Evolutionary conservation across 768 basidiomycete species (phyloP), one percentile per base, ranked within the genome.

Genomic region (Kwoniella mangroviensis): DNA sequence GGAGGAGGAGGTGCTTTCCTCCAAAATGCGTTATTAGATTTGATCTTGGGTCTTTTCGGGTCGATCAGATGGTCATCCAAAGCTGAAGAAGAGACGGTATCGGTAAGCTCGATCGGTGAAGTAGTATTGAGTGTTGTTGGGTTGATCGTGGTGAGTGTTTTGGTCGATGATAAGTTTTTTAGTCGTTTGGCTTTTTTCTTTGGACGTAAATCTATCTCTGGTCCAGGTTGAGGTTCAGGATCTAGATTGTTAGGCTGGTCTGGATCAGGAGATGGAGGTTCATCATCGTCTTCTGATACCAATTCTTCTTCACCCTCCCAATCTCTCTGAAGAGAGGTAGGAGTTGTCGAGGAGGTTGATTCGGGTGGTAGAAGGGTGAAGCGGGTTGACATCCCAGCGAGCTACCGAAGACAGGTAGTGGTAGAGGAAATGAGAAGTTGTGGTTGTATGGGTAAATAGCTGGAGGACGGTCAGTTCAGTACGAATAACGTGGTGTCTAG

Each of bases 1-100:
- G 54, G 21, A 17, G 63, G 63, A 13, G 63, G 63, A 15, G 51
- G 63, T 6, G n/a, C 10, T 13, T 55, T 55, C 55, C 63, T 34
- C 63, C 63, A 65, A 53, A 65, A 65, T 17, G 55, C n/a, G 11
- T 43, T 43, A 6, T 41, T 42, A 5, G 63, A 12, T 56, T 65
- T 65, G 28, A 65, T 65, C 21, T 45, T 54, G 5, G 61, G 61
- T 28, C 41, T 10, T 22, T 22, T 28, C 34, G 53, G 53, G 1
- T 54, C 0, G 7, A 22, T 54, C 22, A 54, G 3, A 4, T 54
- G 1, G 53, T 54, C 12, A 54, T 54, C 24, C 53, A 21, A 51
- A 51, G 49, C 0, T 17, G 49, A 51, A 51, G 49, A 51, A 51
- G 49, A 51, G 21, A 15, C 21, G 49, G 49, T 51, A 51, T 51